Conservation (phyloP, 108 stramenopile species). For the Conticribra guillardii region DNA sequence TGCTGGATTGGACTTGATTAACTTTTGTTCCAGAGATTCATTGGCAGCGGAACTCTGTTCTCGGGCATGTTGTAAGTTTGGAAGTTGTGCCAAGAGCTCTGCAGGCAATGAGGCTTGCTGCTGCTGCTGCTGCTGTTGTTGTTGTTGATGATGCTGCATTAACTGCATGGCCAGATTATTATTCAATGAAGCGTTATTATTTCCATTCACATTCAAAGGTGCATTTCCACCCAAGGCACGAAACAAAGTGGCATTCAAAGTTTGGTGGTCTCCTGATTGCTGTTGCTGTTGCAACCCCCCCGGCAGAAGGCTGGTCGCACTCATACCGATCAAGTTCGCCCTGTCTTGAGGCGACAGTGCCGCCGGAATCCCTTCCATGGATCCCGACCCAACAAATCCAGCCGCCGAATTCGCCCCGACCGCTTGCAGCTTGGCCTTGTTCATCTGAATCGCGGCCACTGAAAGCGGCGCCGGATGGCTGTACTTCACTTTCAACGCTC, state of each 20-base stretch:
- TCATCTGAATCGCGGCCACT: slow-evolving; percentile 24
- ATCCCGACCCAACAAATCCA: neutral
- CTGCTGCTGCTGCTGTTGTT: neutral
- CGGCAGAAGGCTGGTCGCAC: neutral
- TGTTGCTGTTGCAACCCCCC: neutral
- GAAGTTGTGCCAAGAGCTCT: neutral
- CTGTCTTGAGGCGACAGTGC: slow-evolving; percentile 8
- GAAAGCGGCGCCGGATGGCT: slow-evolving; percentile 30
- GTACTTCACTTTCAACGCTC: slow-evolving; percentile 37
- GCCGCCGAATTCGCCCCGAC: neutral
- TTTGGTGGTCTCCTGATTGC: neutral
- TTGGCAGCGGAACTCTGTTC: neutral
- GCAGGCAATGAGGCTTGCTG: neutral
- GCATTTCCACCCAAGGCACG: no score
- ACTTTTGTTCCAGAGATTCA: slow-evolving; percentile 9
- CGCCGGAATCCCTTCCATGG: neutral
- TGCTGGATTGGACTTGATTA: slow-evolving; percentile 4
- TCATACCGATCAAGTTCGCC: neutral
- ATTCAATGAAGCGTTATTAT: neutral
- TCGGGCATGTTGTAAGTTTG: no score
- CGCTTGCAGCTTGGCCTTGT: slow-evolving; percentile 40
- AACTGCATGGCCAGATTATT: neutral
- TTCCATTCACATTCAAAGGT: neutral
- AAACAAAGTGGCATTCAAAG: no score
- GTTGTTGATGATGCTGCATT: neutral